phyloP scores from a whole-genome alignment of 495 filamentous ascomycete species.

The Aspergillus kassunensis region DNA sequence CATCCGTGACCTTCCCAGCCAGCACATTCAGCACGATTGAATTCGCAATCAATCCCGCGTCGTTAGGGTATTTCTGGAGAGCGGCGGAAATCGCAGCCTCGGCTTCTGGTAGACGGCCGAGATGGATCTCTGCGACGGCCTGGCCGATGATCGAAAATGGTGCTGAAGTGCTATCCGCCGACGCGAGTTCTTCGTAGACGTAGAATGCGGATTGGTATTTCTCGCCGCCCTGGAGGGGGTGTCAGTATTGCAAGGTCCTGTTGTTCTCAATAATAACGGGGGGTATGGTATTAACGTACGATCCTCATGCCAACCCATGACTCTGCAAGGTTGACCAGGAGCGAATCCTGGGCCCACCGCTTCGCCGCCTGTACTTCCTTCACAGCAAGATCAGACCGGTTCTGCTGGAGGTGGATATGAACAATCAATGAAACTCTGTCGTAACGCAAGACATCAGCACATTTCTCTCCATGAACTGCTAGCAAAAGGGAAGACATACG shows the following conservation, averaged over 20 bases:
- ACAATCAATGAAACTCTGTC: slow-evolving; percentile 66
- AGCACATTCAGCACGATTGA: slow-evolving; percentile 72
- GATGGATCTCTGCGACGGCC: slow-evolving; percentile 86
- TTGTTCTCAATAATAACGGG: neutral
- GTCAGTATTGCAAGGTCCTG: neutral
- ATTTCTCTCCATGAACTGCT: neutral
- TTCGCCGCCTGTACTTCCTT: slow-evolving; percentile 88
- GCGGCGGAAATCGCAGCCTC: slow-evolving; percentile 81
- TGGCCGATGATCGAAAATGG: slow-evolving; percentile 70
- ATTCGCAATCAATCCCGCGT: slow-evolving; percentile 75
- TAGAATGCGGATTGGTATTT: slow-evolving; percentile 97
- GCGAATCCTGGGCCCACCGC: slow-evolving; percentile 91
- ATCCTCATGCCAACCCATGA: slow-evolving; percentile 88
- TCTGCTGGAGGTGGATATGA: slow-evolving; percentile 88
- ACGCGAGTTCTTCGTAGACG: slow-evolving; percentile 95
- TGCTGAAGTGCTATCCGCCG: slow-evolving; percentile 66
- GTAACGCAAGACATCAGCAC: slow-evolving; percentile 12
- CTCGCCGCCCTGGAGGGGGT: slow-evolving; percentile 68
- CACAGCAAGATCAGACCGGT: slow-evolving; percentile 80
- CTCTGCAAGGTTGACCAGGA: slow-evolving; percentile 91
- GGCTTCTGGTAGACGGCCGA: slow-evolving; percentile 84
- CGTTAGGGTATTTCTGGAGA: slow-evolving; percentile 64
- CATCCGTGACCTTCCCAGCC: slow-evolving; percentile 61
- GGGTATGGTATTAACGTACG: slow-evolving; percentile 52
- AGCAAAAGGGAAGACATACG: slow-evolving; percentile 48